phyloP scores from a whole-genome alignment of 148 eudicot species.

The Nyssa sinensis region DNA sequence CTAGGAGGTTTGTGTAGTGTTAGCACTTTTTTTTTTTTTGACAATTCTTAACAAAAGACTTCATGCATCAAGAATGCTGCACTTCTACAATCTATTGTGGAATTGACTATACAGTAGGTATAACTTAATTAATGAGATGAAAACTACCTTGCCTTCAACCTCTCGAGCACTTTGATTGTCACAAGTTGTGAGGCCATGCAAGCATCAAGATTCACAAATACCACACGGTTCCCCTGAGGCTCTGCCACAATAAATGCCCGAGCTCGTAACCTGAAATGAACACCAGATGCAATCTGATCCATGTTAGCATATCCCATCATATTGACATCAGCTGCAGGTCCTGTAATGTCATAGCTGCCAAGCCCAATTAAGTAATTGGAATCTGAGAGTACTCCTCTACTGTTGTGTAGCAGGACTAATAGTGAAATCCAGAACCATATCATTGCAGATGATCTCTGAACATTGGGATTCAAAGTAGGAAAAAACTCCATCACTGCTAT shows the following conservation, averaged over 20 bases:
- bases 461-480: slow-evolving; percentile 1
- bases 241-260: slow-evolving; percentile 80
- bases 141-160: slow-evolving; percentile 80
- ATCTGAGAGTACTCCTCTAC: slow-evolving; percentile 30
- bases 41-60: neutral
- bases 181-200: slow-evolving; percentile 98
- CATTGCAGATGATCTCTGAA: slow-evolving; percentile 21
- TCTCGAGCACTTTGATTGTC: slow-evolving; percentile 83
- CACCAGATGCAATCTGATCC: slow-evolving; percentile 65
- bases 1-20: neutral
- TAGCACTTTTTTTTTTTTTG: neutral
- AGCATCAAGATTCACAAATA: slow-evolving; percentile 96
- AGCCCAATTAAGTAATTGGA: slow-evolving; percentile 71
- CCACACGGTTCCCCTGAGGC: slow-evolving; percentile 63
- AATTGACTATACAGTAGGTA: neutral
- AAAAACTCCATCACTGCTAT: slow-evolving; percentile 36
- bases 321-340: slow-evolving; percentile 91
- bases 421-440: slow-evolving; percentile 32
- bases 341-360: slow-evolving; percentile 85
- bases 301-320: slow-evolving; percentile 88
- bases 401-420: slow-evolving; percentile 24
- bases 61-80: neutral
- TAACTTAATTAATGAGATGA: neutral
- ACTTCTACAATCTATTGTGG: neutral
- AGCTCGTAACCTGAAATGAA: slow-evolving; percentile 76